These are phyloP conservation scores for Crucibulum laeve DNA, from an alignment of 768 basidiomycete genomes.

Conservation along the genomic window DNA sequence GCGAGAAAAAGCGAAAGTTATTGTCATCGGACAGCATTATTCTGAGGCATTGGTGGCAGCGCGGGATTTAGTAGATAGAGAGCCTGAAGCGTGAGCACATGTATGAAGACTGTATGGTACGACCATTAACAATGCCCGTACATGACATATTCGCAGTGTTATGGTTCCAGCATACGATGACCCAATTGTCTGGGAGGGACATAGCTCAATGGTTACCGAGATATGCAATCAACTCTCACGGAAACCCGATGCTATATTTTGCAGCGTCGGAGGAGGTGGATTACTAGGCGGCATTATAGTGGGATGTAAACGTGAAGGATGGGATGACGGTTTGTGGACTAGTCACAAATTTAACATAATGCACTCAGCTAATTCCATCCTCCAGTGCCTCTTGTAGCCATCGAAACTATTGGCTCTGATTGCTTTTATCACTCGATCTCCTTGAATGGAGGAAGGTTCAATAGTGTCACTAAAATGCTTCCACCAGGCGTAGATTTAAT, in stretches of 20 bases:
- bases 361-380: neutral
- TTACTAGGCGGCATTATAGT: constrained; percentile 64
- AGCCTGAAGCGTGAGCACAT: constrained; percentile 49
- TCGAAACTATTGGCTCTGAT: constrained; percentile 71
- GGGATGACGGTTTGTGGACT: constrained; percentile 58
- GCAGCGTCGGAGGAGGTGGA: constrained; percentile 75
- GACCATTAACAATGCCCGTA: neutral
- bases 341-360: constrained; percentile 3
- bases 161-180: constrained; percentile 73
- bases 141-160: constrained; percentile 38
- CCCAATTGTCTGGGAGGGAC: constrained; percentile 68
- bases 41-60: constrained; percentile 53
- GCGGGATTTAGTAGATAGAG: constrained; percentile 33
- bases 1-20: constrained; percentile 51
- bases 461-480: constrained; percentile 23
- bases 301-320: constrained; percentile 60
- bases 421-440: constrained; percentile 71
- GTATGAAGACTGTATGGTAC: neutral
- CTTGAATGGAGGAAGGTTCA: constrained; percentile 42
- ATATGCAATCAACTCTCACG: constrained; percentile 47
- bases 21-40: constrained; percentile 56
- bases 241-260: constrained; percentile 70
- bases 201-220: constrained; percentile 70
- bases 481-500: constrained; percentile 39
- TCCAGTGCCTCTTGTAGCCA: constrained; percentile 58